These are phyloP conservation scores for Austroboletus festivus DNA, from an alignment of 768 basidiomycete genomes.

Conservation along the genomic window DNA sequence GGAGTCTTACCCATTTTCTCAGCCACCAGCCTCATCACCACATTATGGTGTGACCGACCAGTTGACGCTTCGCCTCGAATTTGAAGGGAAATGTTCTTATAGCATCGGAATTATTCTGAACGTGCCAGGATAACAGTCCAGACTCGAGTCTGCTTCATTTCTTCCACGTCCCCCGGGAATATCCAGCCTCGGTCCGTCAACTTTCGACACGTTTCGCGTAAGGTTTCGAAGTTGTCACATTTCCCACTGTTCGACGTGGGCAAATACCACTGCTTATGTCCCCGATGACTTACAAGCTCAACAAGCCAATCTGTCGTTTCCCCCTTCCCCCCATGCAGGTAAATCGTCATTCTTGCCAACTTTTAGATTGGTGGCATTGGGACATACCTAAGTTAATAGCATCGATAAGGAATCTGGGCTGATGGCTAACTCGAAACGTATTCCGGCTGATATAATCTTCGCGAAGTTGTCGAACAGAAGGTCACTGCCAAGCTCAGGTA, in stretches of 20 bases:
- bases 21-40: slow-evolving; percentile 1
- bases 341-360: background rate
- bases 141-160: slow-evolving; percentile 64
- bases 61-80: background rate
- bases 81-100: slow-evolving; percentile 2
- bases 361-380: background rate
- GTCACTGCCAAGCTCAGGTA: slow-evolving; percentile 65
- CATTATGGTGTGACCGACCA: background rate
- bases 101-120: slow-evolving; percentile 12
- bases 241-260: slow-evolving; percentile 62
- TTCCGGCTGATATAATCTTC: slow-evolving; percentile 70
- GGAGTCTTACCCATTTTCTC: slow-evolving; percentile 54
- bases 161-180: slow-evolving; percentile 65
- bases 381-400: slow-evolving; percentile 63
- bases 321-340: background rate
- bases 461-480: slow-evolving; percentile 82
- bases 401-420: slow-evolving; percentile 58
- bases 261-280: slow-evolving; percentile 51
- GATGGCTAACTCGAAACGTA: slow-evolving; percentile 74
- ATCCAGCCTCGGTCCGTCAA: slow-evolving; percentile 47
- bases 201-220: slow-evolving; percentile 53
- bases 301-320: slow-evolving; percentile 48
- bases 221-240: slow-evolving; percentile 64
- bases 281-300: slow-evolving; percentile 62
- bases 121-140: slow-evolving; percentile 83